Percentiles rank a stretch among this genome's conserved stretches.
These are phyloP conservation scores for Prinsepia uniflora DNA, from an alignment of 306 rosid genomes.

Conservation along the genomic window DNA sequence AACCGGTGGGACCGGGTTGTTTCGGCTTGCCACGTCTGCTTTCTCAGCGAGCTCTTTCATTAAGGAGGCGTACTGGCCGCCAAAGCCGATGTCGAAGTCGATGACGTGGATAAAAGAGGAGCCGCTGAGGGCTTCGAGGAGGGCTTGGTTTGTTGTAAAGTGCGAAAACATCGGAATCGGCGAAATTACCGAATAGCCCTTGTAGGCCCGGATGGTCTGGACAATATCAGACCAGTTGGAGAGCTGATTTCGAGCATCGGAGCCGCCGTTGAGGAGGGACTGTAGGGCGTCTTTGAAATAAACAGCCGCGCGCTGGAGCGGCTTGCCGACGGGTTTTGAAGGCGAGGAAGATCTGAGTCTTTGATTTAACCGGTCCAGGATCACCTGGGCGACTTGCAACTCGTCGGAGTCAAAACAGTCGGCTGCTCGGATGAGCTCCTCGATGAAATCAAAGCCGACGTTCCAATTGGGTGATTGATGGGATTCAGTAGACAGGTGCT, in stretches of 20 bases:
- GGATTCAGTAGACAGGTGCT: slow-evolving; percentile 13
- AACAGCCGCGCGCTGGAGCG: slow-evolving; percentile 62
- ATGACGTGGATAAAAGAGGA: slow-evolving; percentile 59
- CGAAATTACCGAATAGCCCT: slow-evolving; percentile 61
- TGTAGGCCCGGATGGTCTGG: slow-evolving; percentile 57
- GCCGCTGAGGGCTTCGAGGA: slow-evolving; percentile 59
- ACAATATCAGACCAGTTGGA: slow-evolving; percentile 70
- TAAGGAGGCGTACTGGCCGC: slow-evolving; percentile 78
- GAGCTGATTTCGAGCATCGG: slow-evolving; percentile 27
- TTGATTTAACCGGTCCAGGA: slow-evolving; percentile 71
- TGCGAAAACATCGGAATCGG: slow-evolving; percentile 83
- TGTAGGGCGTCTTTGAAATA: slow-evolving; percentile 77
- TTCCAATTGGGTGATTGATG: slow-evolving; percentile 24
- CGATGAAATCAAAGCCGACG: slow-evolving; percentile 53
- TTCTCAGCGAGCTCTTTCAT: slow-evolving; percentile 76
- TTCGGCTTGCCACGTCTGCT: slow-evolving; percentile 31
- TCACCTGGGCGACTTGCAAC: slow-evolving; percentile 50
- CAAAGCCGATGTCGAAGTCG: slow-evolving; percentile 84
- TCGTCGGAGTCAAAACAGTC: slow-evolving; percentile 75
- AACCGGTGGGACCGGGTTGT: slow-evolving; percentile 28
- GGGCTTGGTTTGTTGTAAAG: slow-evolving; percentile 83
- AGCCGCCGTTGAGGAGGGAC: slow-evolving; percentile 58
- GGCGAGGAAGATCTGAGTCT: slow-evolving; percentile 42
- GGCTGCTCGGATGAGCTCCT: slow-evolving; percentile 68
- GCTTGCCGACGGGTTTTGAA: slow-evolving; percentile 37